A percentile compares a stretch with the other conserved stretches of the same genome.
phyloP scores from a whole-genome alignment of 495 filamentous ascomycete species.

The Xylaria sp. region DNA sequence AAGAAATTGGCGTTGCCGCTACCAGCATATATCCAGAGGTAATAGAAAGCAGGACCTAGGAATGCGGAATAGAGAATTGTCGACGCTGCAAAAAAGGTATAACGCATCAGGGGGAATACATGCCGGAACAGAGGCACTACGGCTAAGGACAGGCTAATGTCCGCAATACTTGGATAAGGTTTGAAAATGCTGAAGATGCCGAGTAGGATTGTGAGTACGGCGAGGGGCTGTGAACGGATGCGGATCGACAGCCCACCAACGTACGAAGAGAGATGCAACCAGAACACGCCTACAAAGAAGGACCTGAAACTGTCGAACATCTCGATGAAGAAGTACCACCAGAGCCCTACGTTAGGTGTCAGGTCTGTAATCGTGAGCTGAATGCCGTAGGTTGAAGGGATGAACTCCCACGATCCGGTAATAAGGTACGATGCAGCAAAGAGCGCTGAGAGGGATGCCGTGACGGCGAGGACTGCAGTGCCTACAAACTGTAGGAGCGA shows the following conservation, averaged over 20 bases:
- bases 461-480: conserved; percentile 56
- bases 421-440: conserved; percentile 76
- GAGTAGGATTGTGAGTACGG: conserved; percentile 78
- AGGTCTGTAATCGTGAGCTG: conserved; percentile 91
- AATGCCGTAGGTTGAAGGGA: conserved; percentile 88
- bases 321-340: conserved; percentile 99
- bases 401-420: conserved; percentile 84
- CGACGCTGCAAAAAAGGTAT: conserved; percentile 84
- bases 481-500: conserved; percentile 56
- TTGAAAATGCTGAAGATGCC: conserved; percentile 94
- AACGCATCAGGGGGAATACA: conserved; percentile 93
- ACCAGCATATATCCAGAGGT: conserved; percentile 98
- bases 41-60: conserved; percentile 93
- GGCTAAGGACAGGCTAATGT: conserved; percentile 82
- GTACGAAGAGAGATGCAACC: conserved; percentile 91
- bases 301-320: conserved; percentile 98
- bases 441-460: conserved; percentile 58
- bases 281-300: conserved; percentile 97
- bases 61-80: conserved; percentile 85
- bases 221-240: conserved; percentile 82
- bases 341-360: conserved; percentile 92
- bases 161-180: conserved; percentile 91
- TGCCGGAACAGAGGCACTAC: conserved; percentile 88
- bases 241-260: conserved; percentile 83
- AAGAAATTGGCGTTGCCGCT: conserved; percentile 99